Evolutionary conservation across 441 rosid genomes (phyloP).

Genomic region (Jatropha podagrica): DNA sequence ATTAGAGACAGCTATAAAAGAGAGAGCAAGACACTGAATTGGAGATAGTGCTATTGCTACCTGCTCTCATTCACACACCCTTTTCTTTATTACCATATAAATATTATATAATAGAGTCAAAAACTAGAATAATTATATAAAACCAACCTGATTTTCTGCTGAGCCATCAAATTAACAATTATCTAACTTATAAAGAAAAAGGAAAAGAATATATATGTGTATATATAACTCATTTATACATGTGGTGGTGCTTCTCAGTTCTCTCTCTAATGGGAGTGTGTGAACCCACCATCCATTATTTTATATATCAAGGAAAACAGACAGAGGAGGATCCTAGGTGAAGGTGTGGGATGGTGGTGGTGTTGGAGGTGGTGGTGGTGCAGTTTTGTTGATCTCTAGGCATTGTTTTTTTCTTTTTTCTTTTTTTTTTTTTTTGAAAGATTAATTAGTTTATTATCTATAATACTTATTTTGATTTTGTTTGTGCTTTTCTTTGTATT

Average conservation of each 20-base stretch:
- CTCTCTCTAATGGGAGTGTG: slow-evolving; percentile 21
- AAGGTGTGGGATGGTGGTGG: slow-evolving; percentile 28
- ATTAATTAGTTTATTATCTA: neutral
- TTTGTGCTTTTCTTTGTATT: slow-evolving; percentile 15
- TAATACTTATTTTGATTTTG: neutral
- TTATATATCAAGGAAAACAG: slow-evolving; percentile 4
- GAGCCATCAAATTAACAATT: slow-evolving; percentile 20
- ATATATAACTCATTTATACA: slow-evolving; percentile 24
- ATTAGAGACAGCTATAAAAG: neutral
- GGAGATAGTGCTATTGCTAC: slow-evolving; percentile 12
- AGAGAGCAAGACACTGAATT: slow-evolving; percentile 13
- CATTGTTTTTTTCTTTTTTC: slow-evolving; percentile 11
- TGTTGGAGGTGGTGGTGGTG: slow-evolving; percentile 45
- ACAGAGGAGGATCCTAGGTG: slow-evolving; percentile 40
- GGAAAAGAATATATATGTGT: neutral
- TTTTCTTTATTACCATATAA: neutral
- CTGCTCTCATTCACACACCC: slow-evolving; percentile 17
- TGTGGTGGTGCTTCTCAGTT: slow-evolving; percentile 10
- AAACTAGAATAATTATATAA: slow-evolving; percentile 6
- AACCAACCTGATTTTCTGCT: slow-evolving; percentile 19
- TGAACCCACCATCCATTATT: slow-evolving; percentile 17
- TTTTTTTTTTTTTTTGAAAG: neutral
- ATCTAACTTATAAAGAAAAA: neutral
- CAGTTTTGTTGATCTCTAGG: slow-evolving; percentile 76
- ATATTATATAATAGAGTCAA: neutral